Conservation (phyloP, 2,329 filamentous ascomycete species). For the Cladophialophora immunda region DNA sequence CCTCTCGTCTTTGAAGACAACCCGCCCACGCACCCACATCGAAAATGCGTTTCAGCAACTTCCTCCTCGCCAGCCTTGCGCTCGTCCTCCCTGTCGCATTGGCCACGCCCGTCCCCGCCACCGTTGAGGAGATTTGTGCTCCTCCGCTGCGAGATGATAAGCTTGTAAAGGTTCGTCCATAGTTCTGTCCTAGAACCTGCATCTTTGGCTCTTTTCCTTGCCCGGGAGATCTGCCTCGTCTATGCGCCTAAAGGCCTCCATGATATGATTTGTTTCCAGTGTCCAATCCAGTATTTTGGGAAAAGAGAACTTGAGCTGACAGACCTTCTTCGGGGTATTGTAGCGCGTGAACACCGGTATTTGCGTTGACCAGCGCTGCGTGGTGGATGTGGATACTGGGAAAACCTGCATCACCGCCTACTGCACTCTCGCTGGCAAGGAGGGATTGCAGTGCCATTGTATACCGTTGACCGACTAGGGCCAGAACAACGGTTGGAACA, state of each 20-base stretch:
- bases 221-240: neutral
- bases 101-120: constrained; percentile 15
- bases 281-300: neutral
- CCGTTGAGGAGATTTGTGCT: neutral
- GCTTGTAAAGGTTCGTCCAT: constrained; percentile 18
- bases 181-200: neutral
- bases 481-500: neutral
- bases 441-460: constrained; percentile 25
- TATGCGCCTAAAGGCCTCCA: neutral
- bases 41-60: constrained; percentile 21
- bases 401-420: constrained; percentile 20
- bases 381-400: constrained; percentile 19
- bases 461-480: constrained; percentile 11
- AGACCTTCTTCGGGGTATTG: neutral
- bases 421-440: constrained; percentile 19
- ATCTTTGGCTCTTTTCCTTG: neutral
- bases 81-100: constrained; percentile 17
- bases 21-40: neutral
- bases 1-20: neutral
- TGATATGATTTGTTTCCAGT: neutral
- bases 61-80: constrained; percentile 21
- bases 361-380: constrained; percentile 23
- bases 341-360: constrained; percentile 20
- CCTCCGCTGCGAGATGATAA: constrained; percentile 21
- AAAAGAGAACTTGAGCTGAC: constrained; percentile 3